Evolutionary conservation across 805 yeast species (phyloP).

Genomic region (Wickerhamomyces mucosus): DNA sequence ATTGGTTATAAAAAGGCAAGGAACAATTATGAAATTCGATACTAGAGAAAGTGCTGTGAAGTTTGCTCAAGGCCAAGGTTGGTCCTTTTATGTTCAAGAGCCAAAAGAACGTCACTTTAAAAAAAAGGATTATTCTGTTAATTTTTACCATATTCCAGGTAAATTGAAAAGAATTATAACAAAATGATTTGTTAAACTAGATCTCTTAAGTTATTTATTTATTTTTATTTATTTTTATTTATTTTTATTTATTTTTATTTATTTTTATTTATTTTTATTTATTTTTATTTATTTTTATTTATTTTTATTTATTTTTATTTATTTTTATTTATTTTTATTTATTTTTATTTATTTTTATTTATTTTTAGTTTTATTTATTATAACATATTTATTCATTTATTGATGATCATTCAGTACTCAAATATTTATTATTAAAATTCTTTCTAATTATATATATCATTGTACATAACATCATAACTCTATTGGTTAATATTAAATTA

Average conservation of each 20-base stretch:
- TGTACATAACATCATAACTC: too few species aligned
- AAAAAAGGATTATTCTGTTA: slow-evolving; percentile 64
- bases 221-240: background rate
- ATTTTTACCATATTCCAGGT: slow-evolving; percentile 60
- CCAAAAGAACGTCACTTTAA: slow-evolving; percentile 68
- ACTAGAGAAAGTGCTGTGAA: slow-evolving; percentile 67
- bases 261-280: slow-evolving; percentile 4
- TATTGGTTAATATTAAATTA: too few species aligned
- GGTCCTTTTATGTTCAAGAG: slow-evolving; percentile 77
- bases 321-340: too few species aligned
- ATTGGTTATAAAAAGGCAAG: slow-evolving; percentile 30
- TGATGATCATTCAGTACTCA: too few species aligned
- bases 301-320: too few species aligned
- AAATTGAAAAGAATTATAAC: slow-evolving; percentile 77
- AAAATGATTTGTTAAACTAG: slow-evolving; percentile 39
- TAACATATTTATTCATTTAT: too few species aligned
- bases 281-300: slow-evolving; percentile 4
- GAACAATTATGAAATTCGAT: slow-evolving; percentile 64
- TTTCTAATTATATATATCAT: too few species aligned
- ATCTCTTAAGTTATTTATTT: slow-evolving; percentile 1
- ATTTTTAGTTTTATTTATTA: too few species aligned
- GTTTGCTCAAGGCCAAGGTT: slow-evolving; percentile 78
- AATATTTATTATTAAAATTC: too few species aligned
- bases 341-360: too few species aligned
- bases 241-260: slow-evolving; percentile 1